Evolutionary conservation across 2,329 filamentous ascomycete genomes (phyloP).

Genomic region (Diaporthe sp.): DNA sequence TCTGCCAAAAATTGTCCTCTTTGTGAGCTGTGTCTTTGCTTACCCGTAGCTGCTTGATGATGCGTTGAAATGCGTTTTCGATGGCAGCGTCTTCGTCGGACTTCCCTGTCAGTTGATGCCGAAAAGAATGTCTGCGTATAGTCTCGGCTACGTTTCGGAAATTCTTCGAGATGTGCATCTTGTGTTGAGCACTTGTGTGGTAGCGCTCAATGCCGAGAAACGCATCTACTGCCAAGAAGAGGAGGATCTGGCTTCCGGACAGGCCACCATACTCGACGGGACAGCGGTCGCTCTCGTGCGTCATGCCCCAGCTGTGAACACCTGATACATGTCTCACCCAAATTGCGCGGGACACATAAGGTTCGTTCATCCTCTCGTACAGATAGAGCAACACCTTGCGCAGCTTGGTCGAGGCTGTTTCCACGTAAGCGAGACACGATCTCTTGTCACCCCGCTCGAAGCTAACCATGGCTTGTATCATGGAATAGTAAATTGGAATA

Average conservation of each 20-base stretch:
- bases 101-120: constrained; percentile 35
- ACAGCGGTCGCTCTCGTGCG: constrained; percentile 42
- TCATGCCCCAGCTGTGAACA: constrained; percentile 54
- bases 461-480: constrained; percentile 46
- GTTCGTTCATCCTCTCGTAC: constrained; percentile 48
- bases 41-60: constrained; percentile 51
- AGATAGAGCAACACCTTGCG: constrained; percentile 46
- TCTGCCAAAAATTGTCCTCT: neutral
- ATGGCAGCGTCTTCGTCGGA: constrained; percentile 45
- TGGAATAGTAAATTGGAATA: constrained; percentile 46
- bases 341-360: constrained; percentile 45
- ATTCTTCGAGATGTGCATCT: constrained; percentile 46
- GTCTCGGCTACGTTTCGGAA: constrained; percentile 46
- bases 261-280: constrained; percentile 50
- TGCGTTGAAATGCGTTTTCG: constrained; percentile 45
- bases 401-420: constrained; percentile 42
- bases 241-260: constrained; percentile 51
- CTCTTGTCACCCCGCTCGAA: constrained; percentile 44
- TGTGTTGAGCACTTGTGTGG: constrained; percentile 43
- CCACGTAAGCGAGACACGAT: constrained; percentile 43
- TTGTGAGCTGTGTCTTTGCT: constrained; percentile 21
- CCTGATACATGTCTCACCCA: constrained; percentile 53
- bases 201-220: constrained; percentile 52
- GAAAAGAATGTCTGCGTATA: constrained; percentile 45
- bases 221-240: constrained; percentile 53